Evolutionary conservation across 257 asterid genomes (phyloP).

Genomic region (Striga asiatica): DNA sequence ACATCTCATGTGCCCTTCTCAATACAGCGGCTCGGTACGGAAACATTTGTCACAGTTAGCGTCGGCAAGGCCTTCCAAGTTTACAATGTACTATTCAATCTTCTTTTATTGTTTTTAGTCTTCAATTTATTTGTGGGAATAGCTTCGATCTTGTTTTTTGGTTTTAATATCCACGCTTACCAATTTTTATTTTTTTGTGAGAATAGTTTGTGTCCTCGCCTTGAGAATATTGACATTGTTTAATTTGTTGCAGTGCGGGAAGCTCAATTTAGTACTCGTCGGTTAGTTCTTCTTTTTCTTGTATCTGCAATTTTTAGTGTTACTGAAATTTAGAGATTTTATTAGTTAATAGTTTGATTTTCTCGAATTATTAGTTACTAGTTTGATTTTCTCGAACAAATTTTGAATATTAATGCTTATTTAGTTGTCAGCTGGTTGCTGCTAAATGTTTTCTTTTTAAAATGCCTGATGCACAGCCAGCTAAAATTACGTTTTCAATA

Average conservation of each 20-base stretch:
- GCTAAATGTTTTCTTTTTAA: not conserved
- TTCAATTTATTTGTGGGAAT: not conserved
- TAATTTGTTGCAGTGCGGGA: constrained; percentile 54
- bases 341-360: not conserved
- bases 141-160: not conserved
- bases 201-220: not conserved
- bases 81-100: constrained; percentile 49
- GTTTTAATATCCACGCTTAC: too few species aligned
- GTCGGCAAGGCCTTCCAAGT: constrained; percentile 85
- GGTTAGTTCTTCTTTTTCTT: constrained; percentile 44
- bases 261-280: constrained; percentile 75
- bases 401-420: not conserved
- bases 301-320: not conserved
- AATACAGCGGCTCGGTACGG: constrained; percentile 79
- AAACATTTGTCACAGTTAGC: constrained; percentile 86
- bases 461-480: not conserved
- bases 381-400: not conserved
- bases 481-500: not conserved
- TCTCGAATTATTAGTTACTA: not conserved
- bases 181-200: not conserved
- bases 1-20: constrained; percentile 71
- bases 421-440: not conserved
- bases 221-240: constrained; percentile 15
- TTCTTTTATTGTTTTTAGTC: not conserved
- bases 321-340: not conserved